Base-by-base conservation (phyloP, 2,329 filamentous ascomycete genomes). In the Colletotrichum nymphaeae region DNA sequence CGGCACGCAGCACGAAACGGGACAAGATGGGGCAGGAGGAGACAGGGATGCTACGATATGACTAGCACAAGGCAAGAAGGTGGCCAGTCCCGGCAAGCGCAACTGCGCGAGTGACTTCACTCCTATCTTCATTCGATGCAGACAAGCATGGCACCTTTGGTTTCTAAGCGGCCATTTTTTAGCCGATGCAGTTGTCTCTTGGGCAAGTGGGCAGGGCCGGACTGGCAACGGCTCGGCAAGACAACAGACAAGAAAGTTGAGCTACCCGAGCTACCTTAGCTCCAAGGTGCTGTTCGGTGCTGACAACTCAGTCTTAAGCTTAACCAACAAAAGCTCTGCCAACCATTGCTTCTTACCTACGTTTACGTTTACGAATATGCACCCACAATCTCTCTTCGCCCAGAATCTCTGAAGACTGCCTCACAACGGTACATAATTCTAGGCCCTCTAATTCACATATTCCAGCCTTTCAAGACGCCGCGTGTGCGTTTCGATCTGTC, bases 31-130 rank as follows among this genome's bases (percentile, higher is more conserved):
- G 65, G 24, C 57, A 55, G 59, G 14, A 58, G 30, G 16, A 62
- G 67, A 52, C 67, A 70, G 55, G 70, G 67, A 56, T 70, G 55
- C 46, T 16, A 70, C 28, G 56, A 52, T 70, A 57, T 49, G 67
- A 57, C 67, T 71, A 73, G 67, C 60, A 62, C 71, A 46, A 71
- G 67, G 71, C 67, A 62, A 71, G 71, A 73, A 73, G 71, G 71
- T 73, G 70, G 19, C 67, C 67, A 66, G 26, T 26, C n/a, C 35
- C 56, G 35, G 56, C 26, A 30, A 60, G 35, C 52, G 52, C 52
- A 57, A 28, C 30, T 49, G 42, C 37, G 16, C 37, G 7, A 42
- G 37, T 42, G 37, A 42, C 37, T 42, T 42, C 37, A 42, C 16
- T 19, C 6, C 14, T 16, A 19, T 8, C 42, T 22, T 22, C 42